Evolutionary conservation across 106 monocot species (phyloP), one percentile per base, ranked within the genome.

Genomic region (Phalaenopsis aphrodite): DNA sequence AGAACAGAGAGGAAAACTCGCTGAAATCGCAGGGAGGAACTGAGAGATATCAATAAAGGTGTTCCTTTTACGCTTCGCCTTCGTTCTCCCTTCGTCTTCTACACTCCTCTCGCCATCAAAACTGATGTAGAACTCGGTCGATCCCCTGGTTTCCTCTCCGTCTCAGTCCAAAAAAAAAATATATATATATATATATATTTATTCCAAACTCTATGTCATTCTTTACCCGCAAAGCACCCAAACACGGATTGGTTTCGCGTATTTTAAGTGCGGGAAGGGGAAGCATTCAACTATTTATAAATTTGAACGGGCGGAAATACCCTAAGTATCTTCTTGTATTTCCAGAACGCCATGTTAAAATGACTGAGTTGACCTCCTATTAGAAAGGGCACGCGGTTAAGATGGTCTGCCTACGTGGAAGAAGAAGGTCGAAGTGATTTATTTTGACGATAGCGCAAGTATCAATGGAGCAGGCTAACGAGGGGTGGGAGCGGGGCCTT

Each of bases 51-150:
- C 72, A 14, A 18, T 78, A 18, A 73, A 39, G 17, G 17, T 17
- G 65, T 45, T 79, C 41, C 79, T 43, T 65, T 58, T 21, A 79
- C 45, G 79, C 65, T 61, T 79, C 78, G 38, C 39, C 75, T 56
- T 49, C 79, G 48, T 38, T 41, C 80, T 48, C 73, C 61, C 64
- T 69, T 69, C 64, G 41, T 46, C 69, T 30, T 46, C 46, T 67
- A 49, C 77, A 80, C 72, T 74, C 83, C 83, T 45, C 83, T 83
- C 80, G 75, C 80, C 47, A 88, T 83, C 82, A 80, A n/a, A 72
- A 80, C 85, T 41, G 77, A 81, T 81, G 74, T 57, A 42, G 52
- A 85, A 15, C 45, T 21, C 79, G 71, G 14, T 75, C 49, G 39
- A 76, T 76, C 64, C 64, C 43, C 42, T 46, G 48, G 38, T 68